These are phyloP conservation scores for Inga laurina DNA, from an alignment of 306 rosid genomes.

Conservation along the genomic window DNA sequence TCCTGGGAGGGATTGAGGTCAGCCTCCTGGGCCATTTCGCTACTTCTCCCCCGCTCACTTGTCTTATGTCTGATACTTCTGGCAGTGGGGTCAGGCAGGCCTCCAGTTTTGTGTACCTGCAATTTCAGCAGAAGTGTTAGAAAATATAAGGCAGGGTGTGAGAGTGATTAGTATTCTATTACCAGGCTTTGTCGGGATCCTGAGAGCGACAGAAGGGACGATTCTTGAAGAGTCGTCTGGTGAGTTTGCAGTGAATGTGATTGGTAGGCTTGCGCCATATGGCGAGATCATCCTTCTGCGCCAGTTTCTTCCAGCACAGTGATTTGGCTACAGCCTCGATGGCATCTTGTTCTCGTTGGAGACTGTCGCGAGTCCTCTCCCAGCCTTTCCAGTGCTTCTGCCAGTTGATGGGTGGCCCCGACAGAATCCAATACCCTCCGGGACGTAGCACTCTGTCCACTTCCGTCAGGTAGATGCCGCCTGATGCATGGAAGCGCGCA, in stretches of 20 bases:
- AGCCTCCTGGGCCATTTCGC: constrained; percentile 84
- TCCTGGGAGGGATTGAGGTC: constrained; percentile 79
- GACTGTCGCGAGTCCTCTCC: constrained; percentile 73
- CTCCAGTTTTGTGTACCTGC: constrained; percentile 68
- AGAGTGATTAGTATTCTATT: no score
- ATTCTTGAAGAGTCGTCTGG: constrained; percentile 62
- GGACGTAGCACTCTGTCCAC: constrained; percentile 90
- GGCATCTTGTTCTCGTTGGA: constrained; percentile 59
- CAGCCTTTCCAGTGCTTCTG: constrained; percentile 82
- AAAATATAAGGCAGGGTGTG: no score
- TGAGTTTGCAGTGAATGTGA: constrained; percentile 71
- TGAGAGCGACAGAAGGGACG: constrained; percentile 64
- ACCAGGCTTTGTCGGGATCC: constrained; percentile 89
- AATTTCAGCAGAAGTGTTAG: no score
- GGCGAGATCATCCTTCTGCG: constrained; percentile 75
- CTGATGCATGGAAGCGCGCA: constrained; percentile 2
- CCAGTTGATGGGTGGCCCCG: constrained; percentile 99
- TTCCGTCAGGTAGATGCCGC: constrained; percentile 76
- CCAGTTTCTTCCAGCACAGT: constrained; percentile 87
- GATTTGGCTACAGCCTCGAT: constrained; percentile 81
- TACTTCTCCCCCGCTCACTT: constrained; percentile 72
- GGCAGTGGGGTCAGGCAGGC: constrained; percentile 89
- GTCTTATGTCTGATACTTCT: constrained; percentile 51
- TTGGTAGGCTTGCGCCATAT: constrained; percentile 94
- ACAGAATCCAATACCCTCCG: constrained; percentile 94